Conservation (phyloP, 805 yeast species). For the Yarrowia yakushimensis region DNA sequence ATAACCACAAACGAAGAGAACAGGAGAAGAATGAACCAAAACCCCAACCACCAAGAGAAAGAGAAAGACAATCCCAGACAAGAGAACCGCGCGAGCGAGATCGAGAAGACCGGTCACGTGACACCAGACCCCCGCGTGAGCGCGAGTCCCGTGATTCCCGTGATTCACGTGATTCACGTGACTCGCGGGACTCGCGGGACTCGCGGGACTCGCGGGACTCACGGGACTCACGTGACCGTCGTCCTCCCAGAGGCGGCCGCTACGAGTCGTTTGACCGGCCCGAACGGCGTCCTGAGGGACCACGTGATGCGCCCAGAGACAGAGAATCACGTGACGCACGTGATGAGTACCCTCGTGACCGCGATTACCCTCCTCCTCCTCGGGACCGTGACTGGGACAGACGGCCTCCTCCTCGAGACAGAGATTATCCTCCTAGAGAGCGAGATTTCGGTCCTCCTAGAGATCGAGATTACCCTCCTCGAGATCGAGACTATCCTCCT, state of each 20-base stretch:
- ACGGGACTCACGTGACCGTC: background rate
- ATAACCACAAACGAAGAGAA: slow-evolving; percentile 36
- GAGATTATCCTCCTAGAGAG: background rate
- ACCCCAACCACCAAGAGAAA: background rate
- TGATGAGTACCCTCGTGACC: background rate
- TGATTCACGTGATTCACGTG: too few relatives aligned
- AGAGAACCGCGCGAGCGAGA: background rate
- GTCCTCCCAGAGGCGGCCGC: background rate
- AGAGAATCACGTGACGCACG: background rate
- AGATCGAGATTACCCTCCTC: background rate
- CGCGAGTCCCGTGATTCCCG: background rate
- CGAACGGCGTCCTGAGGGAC: background rate
- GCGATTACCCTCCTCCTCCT: background rate
- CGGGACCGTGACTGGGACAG: background rate
- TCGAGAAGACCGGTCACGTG: background rate
- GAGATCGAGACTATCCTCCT: background rate
- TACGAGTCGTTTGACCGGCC: background rate
- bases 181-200: background rate
- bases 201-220: background rate
- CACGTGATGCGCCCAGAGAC: background rate
- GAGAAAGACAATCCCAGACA: background rate
- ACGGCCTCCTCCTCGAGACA: background rate
- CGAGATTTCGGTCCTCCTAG: too few relatives aligned
- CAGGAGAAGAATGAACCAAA: background rate
- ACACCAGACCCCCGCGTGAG: background rate